A percentile compares a stretch with the other conserved stretches of the same genome.
These are phyloP conservation scores for Neurospora sp. DNA, from an alignment of 495 filamentous ascomycete genomes.

Conservation along the genomic window DNA sequence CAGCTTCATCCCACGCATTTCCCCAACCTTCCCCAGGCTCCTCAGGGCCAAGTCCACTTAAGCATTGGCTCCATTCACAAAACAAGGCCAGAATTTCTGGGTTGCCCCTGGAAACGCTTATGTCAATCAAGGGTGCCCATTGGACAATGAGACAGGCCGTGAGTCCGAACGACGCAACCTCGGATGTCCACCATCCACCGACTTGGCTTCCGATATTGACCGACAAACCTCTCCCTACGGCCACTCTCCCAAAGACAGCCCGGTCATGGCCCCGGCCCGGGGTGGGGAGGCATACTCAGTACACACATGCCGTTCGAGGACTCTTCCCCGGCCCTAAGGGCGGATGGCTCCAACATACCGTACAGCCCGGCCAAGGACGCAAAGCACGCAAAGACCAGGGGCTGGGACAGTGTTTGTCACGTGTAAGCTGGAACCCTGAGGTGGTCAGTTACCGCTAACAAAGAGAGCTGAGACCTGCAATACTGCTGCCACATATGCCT, in stretches of 20 bases:
- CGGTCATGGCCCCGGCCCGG: neutral
- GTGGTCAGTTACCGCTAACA: neutral
- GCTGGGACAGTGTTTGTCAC: neutral
- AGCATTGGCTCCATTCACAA: neutral
- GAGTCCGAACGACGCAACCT: neutral
- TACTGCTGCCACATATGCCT: neutral
- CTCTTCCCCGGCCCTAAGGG: neutral
- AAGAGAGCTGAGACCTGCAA: neutral
- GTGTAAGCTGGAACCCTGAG: neutral
- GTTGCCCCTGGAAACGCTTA: neutral
- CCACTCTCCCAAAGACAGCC: neutral
- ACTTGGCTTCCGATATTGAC: neutral
- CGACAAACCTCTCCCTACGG: neutral
- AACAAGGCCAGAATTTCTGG: neutral
- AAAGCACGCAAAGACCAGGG: neutral
- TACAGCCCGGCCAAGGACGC: neutral
- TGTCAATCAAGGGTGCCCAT: neutral
- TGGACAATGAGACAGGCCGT: neutral
- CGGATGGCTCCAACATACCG: neutral
- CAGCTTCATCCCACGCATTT: neutral
- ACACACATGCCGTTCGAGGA: neutral
- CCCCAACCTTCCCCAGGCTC: neutral
- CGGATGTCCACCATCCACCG: neutral
- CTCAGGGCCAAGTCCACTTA: neutral
- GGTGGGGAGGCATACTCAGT: neutral